Conservation (phyloP, 768 basidiomycete species). For the Lactarius hengduanensis region DNA sequence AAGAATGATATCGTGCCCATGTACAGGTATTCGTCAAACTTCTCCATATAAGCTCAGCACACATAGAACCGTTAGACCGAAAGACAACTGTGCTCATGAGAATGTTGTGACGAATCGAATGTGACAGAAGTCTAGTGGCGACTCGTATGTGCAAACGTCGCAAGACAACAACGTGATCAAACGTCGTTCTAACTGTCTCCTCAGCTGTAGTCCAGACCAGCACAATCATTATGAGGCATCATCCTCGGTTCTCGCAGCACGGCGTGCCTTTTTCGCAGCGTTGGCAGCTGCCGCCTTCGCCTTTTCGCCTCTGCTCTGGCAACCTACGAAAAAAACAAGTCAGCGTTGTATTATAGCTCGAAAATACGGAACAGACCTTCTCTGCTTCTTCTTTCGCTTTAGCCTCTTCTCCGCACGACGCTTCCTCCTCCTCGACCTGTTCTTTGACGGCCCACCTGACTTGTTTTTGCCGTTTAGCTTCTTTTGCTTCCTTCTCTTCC, state of each 20-base stretch:
- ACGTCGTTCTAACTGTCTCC: conserved; percentile 2
- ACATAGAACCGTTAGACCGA: not conserved
- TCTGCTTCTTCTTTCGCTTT: conserved; percentile 82
- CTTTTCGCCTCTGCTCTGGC: conserved; percentile 79
- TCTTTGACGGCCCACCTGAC: conserved; percentile 48
- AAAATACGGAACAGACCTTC: conserved; percentile 48
- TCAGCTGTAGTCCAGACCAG: conserved; percentile 2
- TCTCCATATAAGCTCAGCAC: not conserved
- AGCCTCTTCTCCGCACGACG: conserved; percentile 66
- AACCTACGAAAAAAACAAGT: conserved; percentile 35
- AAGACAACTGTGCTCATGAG: not conserved
- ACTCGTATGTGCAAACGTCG: not conserved
- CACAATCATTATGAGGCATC: conserved; percentile 14
- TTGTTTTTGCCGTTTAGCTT: conserved; percentile 81
- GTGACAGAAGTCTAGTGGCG: not conserved
- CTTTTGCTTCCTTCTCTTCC: conserved; percentile 91
- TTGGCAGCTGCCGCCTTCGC: conserved; percentile 82
- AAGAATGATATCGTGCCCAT: not conserved
- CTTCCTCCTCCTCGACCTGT: conserved; percentile 55
- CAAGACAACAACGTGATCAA: not conserved
- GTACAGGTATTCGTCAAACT: not conserved
- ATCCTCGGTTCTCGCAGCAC: conserved; percentile 57
- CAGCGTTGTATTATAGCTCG: not conserved
- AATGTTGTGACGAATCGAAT: not conserved
- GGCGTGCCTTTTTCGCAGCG: conserved; percentile 86